Evolutionary conservation across 208 protist species (phyloP).

Genomic region (Spongospora subterranea): DNA sequence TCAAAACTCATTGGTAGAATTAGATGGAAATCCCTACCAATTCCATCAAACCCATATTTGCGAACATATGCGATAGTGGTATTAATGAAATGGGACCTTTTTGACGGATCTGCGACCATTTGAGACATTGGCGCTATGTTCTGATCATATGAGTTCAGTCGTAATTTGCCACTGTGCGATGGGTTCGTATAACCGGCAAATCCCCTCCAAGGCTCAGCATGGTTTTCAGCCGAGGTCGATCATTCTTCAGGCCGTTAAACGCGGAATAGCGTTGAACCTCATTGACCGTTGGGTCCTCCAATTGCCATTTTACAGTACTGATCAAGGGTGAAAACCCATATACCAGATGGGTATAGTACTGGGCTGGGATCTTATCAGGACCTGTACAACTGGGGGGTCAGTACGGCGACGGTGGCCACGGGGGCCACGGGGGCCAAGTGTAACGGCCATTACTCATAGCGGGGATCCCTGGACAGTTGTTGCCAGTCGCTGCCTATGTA

Average conservation of each 20-base stretch:
- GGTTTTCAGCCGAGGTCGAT: neutral
- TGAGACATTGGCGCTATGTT: conserved; percentile 1
- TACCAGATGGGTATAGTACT: conserved; percentile 18
- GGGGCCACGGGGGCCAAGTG: too few relatives aligned
- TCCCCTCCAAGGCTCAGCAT: conserved; percentile 25
- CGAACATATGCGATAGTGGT: conserved; percentile 7
- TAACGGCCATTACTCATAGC: neutral
- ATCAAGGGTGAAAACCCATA: conserved; percentile 43
- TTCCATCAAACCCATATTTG: conserved; percentile 31
- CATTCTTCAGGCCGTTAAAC: conserved; percentile 9
- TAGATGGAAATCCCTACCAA: neutral
- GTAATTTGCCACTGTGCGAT: neutral
- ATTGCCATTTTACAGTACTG: neutral
- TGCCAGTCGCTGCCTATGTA: neutral
- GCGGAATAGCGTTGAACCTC: neutral
- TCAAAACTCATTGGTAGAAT: neutral
- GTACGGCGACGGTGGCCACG: neutral
- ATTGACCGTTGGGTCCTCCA: neutral
- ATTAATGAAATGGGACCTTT: neutral
- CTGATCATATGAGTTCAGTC: neutral
- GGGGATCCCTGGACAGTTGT: neutral
- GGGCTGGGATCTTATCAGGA: conserved; percentile 42
- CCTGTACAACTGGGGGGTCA: neutral
- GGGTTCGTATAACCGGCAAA: neutral
- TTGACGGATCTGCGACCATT: neutral